Evolutionary conservation across 2,329 filamentous ascomycete genomes (phyloP).

Genomic region (Phialocephala subalpina): DNA sequence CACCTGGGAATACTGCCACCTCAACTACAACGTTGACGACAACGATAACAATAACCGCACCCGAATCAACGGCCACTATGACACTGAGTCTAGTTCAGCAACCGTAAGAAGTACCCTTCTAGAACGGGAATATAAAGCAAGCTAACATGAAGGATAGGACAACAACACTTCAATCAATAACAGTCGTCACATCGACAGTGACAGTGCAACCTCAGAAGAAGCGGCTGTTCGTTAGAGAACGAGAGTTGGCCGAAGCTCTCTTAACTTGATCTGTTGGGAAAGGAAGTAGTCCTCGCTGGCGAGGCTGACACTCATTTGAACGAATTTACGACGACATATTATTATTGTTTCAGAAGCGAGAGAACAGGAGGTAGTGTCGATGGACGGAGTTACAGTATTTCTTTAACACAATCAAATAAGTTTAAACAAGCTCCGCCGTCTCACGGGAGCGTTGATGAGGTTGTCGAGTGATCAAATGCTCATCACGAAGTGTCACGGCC

Average conservation of each 20-base stretch:
- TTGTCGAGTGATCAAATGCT: too few species aligned
- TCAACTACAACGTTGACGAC: constrained; percentile 3
- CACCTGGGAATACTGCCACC: background rate
- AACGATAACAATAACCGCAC: constrained; percentile 12
- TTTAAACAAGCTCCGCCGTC: background rate
- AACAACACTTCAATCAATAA: constrained; percentile 1
- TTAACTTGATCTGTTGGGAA: background rate
- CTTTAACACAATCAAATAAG: background rate
- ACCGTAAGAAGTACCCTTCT: constrained; percentile 13
- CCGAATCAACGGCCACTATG: constrained; percentile 11
- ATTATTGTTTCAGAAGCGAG: background rate
- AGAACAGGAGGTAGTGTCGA: background rate
- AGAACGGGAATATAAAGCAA: background rate
- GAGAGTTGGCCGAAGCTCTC: background rate
- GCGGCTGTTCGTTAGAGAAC: background rate
- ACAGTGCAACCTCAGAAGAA: background rate
- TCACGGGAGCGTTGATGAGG: too few species aligned
- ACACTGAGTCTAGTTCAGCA: constrained; percentile 14
- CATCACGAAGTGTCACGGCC: too few species aligned
- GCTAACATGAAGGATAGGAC: background rate
- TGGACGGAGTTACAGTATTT: background rate
- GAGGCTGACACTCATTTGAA: constrained; percentile 4
- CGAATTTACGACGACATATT: background rate
- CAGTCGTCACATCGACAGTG: background rate
- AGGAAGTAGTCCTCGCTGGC: background rate